Conservation (phyloP, 768 basidiomycete genomes). For the Tulasnella sp. region DNA sequence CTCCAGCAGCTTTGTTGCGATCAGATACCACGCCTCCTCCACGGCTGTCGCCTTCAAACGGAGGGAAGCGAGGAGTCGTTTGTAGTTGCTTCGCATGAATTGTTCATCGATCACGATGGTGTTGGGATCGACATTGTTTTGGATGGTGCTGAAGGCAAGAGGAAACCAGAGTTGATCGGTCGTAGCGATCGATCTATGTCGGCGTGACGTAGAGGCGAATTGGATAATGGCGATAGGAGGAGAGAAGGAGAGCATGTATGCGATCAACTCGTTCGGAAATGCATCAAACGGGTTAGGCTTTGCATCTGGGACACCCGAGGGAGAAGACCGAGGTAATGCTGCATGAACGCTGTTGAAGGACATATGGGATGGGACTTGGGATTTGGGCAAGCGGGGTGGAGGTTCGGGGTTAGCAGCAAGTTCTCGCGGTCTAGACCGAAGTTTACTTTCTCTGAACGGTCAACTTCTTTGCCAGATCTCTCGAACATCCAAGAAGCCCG, state of each 20-base stretch:
- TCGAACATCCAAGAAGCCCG: too few species aligned
- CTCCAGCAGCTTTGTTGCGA: neutral
- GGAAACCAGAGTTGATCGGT: neutral
- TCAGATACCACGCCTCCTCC: neutral
- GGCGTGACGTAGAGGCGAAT: neutral
- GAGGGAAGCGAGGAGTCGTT: neutral
- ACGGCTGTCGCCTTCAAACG: neutral
- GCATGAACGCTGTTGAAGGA: neutral
- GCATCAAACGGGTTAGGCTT: neutral
- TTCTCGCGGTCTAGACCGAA: neutral
- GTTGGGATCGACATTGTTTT: neutral
- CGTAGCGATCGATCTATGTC: neutral
- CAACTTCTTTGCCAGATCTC: neutral
- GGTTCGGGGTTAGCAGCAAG: neutral
- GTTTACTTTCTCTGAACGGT: neutral
- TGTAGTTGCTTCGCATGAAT: neutral
- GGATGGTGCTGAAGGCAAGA: neutral
- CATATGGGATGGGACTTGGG: neutral
- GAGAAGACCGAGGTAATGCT: neutral
- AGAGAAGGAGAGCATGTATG: neutral
- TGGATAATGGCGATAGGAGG: neutral
- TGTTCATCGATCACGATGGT: neutral
- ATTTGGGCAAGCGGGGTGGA: neutral
- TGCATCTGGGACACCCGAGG: neutral
- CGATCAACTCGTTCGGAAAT: neutral